Evolutionary conservation across 1,284 basidiomycete species (phyloP), one percentile per base, ranked within the genome.

Genomic region (Ganoderma lucidum): DNA sequence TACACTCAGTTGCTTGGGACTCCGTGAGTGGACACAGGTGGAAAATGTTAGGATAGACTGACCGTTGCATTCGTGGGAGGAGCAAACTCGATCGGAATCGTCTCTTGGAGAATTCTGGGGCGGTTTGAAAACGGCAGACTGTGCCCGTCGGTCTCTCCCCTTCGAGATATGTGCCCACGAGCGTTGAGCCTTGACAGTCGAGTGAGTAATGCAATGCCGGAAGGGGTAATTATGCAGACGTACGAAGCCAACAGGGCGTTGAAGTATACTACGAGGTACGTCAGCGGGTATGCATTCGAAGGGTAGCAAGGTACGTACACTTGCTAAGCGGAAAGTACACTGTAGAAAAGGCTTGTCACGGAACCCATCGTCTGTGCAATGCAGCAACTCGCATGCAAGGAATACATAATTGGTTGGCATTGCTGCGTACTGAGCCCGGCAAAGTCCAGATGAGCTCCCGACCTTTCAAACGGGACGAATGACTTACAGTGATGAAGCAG

Each of bases 191-290:
- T 56, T 23, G 23, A 23, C 23, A 23, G 19, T 30, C 17, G 14
- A 30, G 28, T 55, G 12, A 55, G 9, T 6, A 48, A 14, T 3
- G 53, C 32, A 23, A 12, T 10, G 48, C 48, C 10, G n/a, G n/a
- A 48, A 23, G 45, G 19, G n/a, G 45, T 23, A 28, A 19, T 28
- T n/a, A 14, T 8, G 53, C 53, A 56, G 32, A 65, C 64, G 32
- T 48, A 65, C 64, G 65, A 44, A 6, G 65, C 59, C 14, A 66
- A 19, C 17, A 66, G 59, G 0, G 45, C 59, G 59, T 66, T 66
- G 35, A 58, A 62, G 41, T 66, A 66, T 14, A 66, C 64, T 66
- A 32, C 12, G 3, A n/a, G 53, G 30, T 35, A 32, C 10, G 30
- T 56, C 19, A 56, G 30, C 14, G 15, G 14, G 10, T 5, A 5